Evolutionary conservation across 352 stramenopile species (phyloP).

Genomic region (Aphanomyces stellatus): DNA sequence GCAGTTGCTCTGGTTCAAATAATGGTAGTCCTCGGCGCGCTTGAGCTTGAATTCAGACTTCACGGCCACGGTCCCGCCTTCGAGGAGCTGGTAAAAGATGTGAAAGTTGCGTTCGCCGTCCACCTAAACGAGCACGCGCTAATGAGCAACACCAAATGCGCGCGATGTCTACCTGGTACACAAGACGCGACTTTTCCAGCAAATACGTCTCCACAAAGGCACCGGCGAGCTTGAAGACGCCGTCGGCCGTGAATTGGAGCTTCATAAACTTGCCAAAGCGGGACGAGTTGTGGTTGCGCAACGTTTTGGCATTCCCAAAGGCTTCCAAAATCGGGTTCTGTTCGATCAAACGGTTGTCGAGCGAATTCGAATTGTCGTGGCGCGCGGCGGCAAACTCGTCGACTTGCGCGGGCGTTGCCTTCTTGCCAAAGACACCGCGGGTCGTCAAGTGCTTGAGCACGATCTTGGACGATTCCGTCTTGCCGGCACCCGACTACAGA

Average conservation of each 20-base stretch:
- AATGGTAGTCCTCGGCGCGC: constrained; percentile 83
- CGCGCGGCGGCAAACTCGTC: constrained; percentile 41
- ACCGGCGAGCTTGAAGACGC: constrained; percentile 74
- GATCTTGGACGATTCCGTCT: constrained; percentile 87
- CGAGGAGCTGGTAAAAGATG: constrained; percentile 91
- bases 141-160: constrained; percentile 21
- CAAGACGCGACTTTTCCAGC: constrained; percentile 81
- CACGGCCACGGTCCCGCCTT: constrained; percentile 42
- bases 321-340: constrained; percentile 93
- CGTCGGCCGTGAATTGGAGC: constrained; percentile 87
- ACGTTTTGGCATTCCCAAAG: constrained; percentile 93
- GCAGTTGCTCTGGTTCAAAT: constrained; percentile 92
- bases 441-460: constrained; percentile 84
- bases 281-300: constrained; percentile 92
- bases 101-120: constrained; percentile 92
- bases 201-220: constrained; percentile 85
- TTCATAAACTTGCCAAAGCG: constrained; percentile 96
- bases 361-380: constrained; percentile 41
- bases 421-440: constrained; percentile 79
- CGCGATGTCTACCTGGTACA: constrained; percentile 50
- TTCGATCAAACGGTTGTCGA: constrained; percentile 79
- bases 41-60: constrained; percentile 59
- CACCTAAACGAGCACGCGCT: constrained; percentile 27
- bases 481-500: constrained; percentile 64
- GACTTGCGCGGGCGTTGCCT: constrained; percentile 63